A percentile compares a stretch with the other conserved stretches of the same genome.
phyloP scores from a whole-genome alignment of 148 eudicot species.

The Amaranthus palmeri region DNA sequence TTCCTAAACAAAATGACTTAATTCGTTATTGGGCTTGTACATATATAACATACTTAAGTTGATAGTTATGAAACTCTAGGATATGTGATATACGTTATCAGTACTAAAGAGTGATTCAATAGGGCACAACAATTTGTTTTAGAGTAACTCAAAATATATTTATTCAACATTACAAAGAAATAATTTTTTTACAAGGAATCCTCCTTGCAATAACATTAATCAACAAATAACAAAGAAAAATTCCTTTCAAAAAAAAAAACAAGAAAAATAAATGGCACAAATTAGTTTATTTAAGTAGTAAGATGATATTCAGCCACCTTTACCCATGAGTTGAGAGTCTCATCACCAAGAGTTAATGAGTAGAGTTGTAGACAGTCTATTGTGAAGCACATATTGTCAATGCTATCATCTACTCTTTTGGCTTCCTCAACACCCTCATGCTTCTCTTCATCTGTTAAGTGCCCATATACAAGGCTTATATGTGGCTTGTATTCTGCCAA shows the following conservation, averaged over 20 bases:
- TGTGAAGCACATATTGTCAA: conserved; percentile 4
- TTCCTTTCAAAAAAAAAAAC: neutral
- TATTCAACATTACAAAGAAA: too few relatives aligned
- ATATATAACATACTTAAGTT: too few relatives aligned
- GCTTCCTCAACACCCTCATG: neutral
- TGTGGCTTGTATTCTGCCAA: neutral
- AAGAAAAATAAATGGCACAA: neutral
- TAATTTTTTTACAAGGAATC: neutral
- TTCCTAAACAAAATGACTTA: too few relatives aligned
- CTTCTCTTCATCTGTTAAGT: conserved; percentile 7
- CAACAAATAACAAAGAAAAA: neutral
- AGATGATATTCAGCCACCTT: conserved; percentile 5
- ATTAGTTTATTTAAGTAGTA: neutral
- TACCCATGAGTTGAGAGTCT: conserved; percentile 7
- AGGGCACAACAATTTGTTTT: too few relatives aligned
- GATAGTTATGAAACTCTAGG: too few relatives aligned
- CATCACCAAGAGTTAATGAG: neutral
- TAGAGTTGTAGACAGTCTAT: conserved; percentile 1
- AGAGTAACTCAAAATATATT: too few relatives aligned
- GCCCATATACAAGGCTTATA: conserved; percentile 3
- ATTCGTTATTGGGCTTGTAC: too few relatives aligned
- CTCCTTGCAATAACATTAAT: neutral
- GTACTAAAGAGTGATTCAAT: too few relatives aligned
- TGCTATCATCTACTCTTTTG: neutral
- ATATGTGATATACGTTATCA: too few relatives aligned